A percentile compares a stretch with the other conserved stretches of the same genome.
phyloP scores from a whole-genome alignment of 2,329 filamentous ascomycete species.

The Sclerotiophoma versabilis region DNA sequence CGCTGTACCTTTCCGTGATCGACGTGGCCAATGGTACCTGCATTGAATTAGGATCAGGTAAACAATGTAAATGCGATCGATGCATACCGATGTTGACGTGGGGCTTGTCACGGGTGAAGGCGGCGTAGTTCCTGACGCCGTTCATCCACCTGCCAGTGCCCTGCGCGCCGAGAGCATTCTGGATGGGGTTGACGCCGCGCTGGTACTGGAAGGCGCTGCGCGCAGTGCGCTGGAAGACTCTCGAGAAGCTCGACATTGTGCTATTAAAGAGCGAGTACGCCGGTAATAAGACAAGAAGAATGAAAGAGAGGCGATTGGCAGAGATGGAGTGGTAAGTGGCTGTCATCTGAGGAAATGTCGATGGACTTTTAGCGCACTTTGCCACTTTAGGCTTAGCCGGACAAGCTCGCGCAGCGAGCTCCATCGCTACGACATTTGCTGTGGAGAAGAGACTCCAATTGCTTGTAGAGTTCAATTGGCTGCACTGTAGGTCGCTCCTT shows the following conservation, averaged over 20 bases:
- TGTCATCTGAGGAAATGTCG: constrained; percentile 9
- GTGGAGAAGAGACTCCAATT: constrained; percentile 5
- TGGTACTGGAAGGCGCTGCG: constrained; percentile 74
- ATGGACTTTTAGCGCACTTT: constrained; percentile 11
- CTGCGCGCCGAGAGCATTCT: constrained; percentile 70
- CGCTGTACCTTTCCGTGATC: constrained; percentile 92
- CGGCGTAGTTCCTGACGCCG: constrained; percentile 68
- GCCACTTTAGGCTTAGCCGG: neutral
- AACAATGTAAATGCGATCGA: neutral
- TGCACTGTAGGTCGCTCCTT: neutral
- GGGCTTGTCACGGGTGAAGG: constrained; percentile 89
- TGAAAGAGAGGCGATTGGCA: constrained; percentile 38
- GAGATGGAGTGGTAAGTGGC: constrained; percentile 29
- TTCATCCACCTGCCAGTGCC: constrained; percentile 70
- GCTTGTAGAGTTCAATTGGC: constrained; percentile 1
- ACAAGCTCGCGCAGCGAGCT: constrained; percentile 7
- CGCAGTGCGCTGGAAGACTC: constrained; percentile 83
- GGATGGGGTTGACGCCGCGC: constrained; percentile 75
- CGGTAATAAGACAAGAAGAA: constrained; percentile 35
- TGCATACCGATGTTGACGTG: constrained; percentile 93
- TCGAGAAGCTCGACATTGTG: constrained; percentile 82
- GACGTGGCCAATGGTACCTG: constrained; percentile 97
- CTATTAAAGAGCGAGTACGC: constrained; percentile 31
- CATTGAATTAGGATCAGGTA: constrained; percentile 18
- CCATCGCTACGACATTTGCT: constrained; percentile 11